Evolutionary conservation across 139 green algal species (phyloP).

Genomic region (Raphidocelis subcapitata): DNA sequence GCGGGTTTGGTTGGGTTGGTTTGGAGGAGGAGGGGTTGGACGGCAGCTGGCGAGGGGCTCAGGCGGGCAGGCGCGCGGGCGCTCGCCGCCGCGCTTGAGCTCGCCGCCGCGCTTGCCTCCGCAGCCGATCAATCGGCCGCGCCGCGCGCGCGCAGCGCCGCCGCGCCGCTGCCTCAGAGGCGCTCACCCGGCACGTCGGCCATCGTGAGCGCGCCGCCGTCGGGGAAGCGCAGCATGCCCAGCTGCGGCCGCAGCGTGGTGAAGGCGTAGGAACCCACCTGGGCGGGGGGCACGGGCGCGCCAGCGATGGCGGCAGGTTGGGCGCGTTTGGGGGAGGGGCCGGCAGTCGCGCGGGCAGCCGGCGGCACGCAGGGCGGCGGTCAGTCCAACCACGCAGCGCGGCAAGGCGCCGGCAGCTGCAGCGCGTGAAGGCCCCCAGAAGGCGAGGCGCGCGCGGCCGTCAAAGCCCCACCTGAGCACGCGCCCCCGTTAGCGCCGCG

Average conservation of each 20-base stretch:
- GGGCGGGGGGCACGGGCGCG: background rate
- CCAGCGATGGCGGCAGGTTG: no score
- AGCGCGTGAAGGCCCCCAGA: background rate
- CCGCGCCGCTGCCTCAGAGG: slow-evolving; percentile 75
- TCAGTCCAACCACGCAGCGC: background rate
- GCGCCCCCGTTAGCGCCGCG: slow-evolving; percentile 45
- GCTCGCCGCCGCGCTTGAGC: no score
- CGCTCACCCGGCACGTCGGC: slow-evolving; percentile 57
- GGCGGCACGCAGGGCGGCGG: background rate
- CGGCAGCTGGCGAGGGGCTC: no score
- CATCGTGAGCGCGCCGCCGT: slow-evolving; percentile 15
- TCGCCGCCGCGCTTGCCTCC: no score
- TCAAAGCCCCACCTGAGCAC: slow-evolving; percentile 51
- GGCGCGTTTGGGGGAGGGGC: no score
- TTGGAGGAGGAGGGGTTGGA: no score
- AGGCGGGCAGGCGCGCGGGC: no score
- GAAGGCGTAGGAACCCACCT: slow-evolving; percentile 77
- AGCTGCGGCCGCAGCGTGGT: slow-evolving; percentile 83
- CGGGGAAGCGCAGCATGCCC: slow-evolving; percentile 42
- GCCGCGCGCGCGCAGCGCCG: slow-evolving; percentile 43
- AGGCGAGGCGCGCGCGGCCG: no score
- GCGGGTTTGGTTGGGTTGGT: no score
- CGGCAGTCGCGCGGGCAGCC: background rate
- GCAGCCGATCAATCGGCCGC: slow-evolving; percentile 53
- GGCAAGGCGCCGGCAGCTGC: background rate